These are phyloP conservation scores for Brassica hybrid DNA, from an alignment of 441 rosid genomes.

Conservation along the genomic window DNA sequence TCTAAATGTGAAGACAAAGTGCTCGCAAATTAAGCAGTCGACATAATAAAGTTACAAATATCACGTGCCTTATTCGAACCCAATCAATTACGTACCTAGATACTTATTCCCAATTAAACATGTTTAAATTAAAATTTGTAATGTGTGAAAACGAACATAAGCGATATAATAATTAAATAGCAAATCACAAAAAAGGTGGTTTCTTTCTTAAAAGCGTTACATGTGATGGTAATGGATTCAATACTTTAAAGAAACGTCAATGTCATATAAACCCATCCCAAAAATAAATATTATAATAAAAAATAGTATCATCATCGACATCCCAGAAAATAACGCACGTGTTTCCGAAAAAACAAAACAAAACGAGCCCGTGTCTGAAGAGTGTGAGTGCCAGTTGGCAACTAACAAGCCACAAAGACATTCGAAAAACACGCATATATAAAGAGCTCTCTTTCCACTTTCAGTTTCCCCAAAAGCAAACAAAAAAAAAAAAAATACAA, in stretches of 20 bases:
- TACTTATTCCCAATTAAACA: slow-evolving; percentile 20
- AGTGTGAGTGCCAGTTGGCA: slow-evolving; percentile 48
- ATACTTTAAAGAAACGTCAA: slow-evolving; percentile 5
- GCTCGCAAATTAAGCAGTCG: background rate
- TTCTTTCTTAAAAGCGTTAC: slow-evolving; percentile 25
- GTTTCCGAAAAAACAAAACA: slow-evolving; percentile 14
- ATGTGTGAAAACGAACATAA: slow-evolving; percentile 25
- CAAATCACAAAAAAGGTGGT: background rate
- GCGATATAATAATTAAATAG: background rate
- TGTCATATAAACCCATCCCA: background rate
- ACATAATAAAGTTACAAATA: slow-evolving; percentile 4
- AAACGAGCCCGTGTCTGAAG: slow-evolving; percentile 51
- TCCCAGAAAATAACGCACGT: slow-evolving; percentile 37
- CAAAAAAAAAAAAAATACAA: background rate
- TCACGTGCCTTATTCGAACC: slow-evolving; percentile 31
- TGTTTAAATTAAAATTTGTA: slow-evolving; percentile 25
- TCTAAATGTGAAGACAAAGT: slow-evolving; percentile 15
- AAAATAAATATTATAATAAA: background rate
- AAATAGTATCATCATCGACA: background rate
- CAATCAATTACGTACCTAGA: slow-evolving; percentile 35
- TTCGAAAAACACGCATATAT: slow-evolving; percentile 34
- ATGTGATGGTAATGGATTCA: slow-evolving; percentile 13
- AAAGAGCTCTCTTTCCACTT: slow-evolving; percentile 27
- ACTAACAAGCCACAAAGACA: background rate
- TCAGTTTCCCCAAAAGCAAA: slow-evolving; percentile 25